Evolutionary conservation across 345 rosid genomes (phyloP).

Genomic region (Eucalyptus victrix): DNA sequence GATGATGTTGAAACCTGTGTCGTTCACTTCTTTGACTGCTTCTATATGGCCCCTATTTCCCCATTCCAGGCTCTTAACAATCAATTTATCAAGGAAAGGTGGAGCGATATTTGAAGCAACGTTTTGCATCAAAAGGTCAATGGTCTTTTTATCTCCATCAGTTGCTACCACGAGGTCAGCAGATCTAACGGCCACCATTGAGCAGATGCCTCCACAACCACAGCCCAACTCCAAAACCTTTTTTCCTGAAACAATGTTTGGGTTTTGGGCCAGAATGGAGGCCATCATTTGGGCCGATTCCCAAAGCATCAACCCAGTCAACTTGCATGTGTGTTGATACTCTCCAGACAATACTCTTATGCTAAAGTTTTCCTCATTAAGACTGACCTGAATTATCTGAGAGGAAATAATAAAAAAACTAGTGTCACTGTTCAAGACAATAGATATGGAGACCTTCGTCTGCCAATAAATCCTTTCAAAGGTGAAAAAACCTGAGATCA

Average conservation of each 20-base stretch:
- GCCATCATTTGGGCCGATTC: conserved; percentile 88
- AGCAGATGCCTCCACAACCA: conserved; percentile 83
- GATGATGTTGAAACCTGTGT: conserved; percentile 58
- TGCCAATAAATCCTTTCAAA: not conserved
- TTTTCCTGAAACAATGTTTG: conserved; percentile 52
- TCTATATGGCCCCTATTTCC: conserved; percentile 53
- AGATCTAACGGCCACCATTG: conserved; percentile 59
- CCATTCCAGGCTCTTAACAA: conserved; percentile 55
- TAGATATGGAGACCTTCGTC: not conserved
- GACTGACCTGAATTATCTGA: conserved; percentile 39
- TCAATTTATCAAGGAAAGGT: conserved; percentile 23
- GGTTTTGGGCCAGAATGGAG: conserved; percentile 62
- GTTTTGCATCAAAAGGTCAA: conserved; percentile 43
- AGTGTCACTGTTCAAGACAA: not conserved
- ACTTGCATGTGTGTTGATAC: conserved; percentile 83
- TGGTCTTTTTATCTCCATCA: conserved; percentile 59
- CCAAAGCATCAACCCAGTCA: conserved; percentile 94
- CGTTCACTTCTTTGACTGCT: conserved; percentile 20
- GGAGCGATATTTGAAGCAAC: conserved; percentile 38
- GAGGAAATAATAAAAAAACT: not conserved
- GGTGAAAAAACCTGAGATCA: not conserved
- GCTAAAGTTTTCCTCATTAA: conserved; percentile 25
- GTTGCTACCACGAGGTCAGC: conserved; percentile 72
- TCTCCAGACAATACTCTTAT: conserved; percentile 60
- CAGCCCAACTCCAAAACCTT: conserved; percentile 72